phyloP scores from a whole-genome alignment of 768 basidiomycete species.

The Butyriboletus loyo region DNA sequence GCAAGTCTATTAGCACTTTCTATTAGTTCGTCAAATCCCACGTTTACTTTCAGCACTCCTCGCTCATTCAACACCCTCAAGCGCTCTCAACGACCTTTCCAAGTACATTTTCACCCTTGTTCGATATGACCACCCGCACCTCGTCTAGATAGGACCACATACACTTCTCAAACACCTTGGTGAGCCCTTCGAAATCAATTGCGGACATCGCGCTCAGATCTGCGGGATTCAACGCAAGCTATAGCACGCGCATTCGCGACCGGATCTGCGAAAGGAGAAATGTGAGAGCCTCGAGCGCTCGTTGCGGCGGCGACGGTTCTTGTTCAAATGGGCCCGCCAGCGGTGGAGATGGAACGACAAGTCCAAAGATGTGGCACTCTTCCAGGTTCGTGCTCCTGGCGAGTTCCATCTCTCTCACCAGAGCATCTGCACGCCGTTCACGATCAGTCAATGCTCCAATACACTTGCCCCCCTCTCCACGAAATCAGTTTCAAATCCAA shows the following conservation, averaged over 20 bases:
- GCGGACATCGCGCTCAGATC: slow-evolving; percentile 27
- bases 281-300: slow-evolving; percentile 24
- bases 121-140: slow-evolving; percentile 29
- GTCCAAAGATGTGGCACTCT: slow-evolving; percentile 33
- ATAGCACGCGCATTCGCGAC: slow-evolving; percentile 30
- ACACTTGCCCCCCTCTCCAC: slow-evolving; percentile 30
- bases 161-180: slow-evolving; percentile 19
- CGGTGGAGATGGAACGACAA: slow-evolving; percentile 31
- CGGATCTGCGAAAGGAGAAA: slow-evolving; percentile 24
- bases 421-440: slow-evolving; percentile 11
- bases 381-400: slow-evolving; percentile 22
- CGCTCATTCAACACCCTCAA: slow-evolving; percentile 20
- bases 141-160: slow-evolving; percentile 25
- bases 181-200: slow-evolving; percentile 31
- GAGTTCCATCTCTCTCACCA: slow-evolving; percentile 29
- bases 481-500: slow-evolving; percentile 32
- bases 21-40: slow-evolving; percentile 31
- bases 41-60: slow-evolving; percentile 27
- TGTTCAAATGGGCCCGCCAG: slow-evolving; percentile 21
- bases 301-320: slow-evolving; percentile 3
- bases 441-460: slow-evolving; percentile 6
- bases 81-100: slow-evolving; percentile 23
- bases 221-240: slow-evolving; percentile 31
- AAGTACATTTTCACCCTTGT: slow-evolving; percentile 27
- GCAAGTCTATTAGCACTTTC: neutral